phyloP scores from a whole-genome alignment of 2,329 filamentous ascomycete genomes.

The Chrysosporium keratinophilum region DNA sequence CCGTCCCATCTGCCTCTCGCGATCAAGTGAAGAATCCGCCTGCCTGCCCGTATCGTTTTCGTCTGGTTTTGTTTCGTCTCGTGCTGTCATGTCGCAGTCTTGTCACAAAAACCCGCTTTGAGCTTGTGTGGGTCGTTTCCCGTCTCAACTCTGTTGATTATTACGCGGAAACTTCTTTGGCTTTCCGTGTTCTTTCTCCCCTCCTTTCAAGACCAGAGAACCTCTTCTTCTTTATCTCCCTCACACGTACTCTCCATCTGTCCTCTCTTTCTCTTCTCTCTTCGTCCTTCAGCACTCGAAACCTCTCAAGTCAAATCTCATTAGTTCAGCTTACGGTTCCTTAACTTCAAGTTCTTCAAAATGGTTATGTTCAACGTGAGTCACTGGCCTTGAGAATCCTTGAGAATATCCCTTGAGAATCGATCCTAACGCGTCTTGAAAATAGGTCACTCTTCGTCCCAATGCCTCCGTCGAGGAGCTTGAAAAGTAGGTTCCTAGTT shows the following conservation, averaged over 20 bases:
- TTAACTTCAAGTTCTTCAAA: background rate
- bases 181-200: background rate
- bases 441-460: conserved; percentile 68
- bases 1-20: background rate
- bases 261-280: background rate
- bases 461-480: conserved; percentile 57
- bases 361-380: conserved; percentile 13
- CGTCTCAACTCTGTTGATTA: background rate
- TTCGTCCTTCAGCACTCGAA: background rate
- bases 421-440: background rate
- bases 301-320: background rate
- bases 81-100: background rate
- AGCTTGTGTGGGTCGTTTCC: background rate
- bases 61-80: background rate
- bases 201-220: background rate
- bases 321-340: background rate
- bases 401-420: background rate
- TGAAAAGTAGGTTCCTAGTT: conserved; percentile 45
- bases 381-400: background rate
- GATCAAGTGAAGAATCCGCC: background rate
- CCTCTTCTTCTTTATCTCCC: background rate
- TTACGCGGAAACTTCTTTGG: conserved; percentile 4
- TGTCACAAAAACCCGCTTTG: background rate
- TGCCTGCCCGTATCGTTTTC: background rate
- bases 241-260: background rate